A percentile compares a stretch with the other conserved stretches of the same genome.
Evolutionary conservation across 2,329 filamentous ascomycete species (phyloP).

Genomic region (Colletotrichum spinosum): DNA sequence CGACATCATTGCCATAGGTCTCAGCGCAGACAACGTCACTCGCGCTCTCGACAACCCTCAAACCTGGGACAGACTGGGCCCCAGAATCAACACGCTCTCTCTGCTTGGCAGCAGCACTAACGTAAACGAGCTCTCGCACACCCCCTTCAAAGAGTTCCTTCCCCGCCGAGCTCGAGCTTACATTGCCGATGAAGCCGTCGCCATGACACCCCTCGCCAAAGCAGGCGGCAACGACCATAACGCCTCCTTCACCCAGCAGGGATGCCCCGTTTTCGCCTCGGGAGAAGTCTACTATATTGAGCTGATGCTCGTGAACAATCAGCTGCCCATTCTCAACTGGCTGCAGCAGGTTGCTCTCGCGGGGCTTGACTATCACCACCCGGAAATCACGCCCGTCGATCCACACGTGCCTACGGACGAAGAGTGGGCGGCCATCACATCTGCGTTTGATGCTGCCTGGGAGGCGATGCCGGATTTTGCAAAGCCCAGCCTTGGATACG

Average conservation of each 20-base stretch:
- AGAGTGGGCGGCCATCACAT: conserved; percentile 31
- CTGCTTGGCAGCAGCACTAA: conserved; percentile 61
- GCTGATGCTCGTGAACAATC: conserved; percentile 68
- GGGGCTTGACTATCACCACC: conserved; percentile 52
- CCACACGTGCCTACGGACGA: conserved; percentile 24
- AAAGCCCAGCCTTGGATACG: conserved; percentile 43
- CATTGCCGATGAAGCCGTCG: conserved; percentile 61
- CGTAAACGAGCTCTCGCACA: conserved; percentile 52
- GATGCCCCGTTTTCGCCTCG: conserved; percentile 77
- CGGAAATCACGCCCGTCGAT: conserved; percentile 47
- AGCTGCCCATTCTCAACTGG: conserved; percentile 68
- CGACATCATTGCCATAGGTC: conserved; percentile 78
- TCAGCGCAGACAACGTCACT: conserved; percentile 70
- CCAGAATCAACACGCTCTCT: conserved; percentile 60
- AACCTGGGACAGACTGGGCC: conserved; percentile 60
- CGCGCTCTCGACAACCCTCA: conserved; percentile 67
- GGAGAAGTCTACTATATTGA: conserved; percentile 71
- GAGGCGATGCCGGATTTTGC: conserved; percentile 43
- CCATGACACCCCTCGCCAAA: conserved; percentile 62
- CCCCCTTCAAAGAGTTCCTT: conserved; percentile 62
- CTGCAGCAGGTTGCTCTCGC: conserved; percentile 65
- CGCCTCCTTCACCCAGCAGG: conserved; percentile 56
- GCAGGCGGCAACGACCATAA: conserved; percentile 56
- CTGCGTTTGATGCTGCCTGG: conserved; percentile 46
- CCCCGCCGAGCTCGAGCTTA: conserved; percentile 71